phyloP scores from a whole-genome alignment of 106 monocot species.

The Dendrobium nobile region DNA sequence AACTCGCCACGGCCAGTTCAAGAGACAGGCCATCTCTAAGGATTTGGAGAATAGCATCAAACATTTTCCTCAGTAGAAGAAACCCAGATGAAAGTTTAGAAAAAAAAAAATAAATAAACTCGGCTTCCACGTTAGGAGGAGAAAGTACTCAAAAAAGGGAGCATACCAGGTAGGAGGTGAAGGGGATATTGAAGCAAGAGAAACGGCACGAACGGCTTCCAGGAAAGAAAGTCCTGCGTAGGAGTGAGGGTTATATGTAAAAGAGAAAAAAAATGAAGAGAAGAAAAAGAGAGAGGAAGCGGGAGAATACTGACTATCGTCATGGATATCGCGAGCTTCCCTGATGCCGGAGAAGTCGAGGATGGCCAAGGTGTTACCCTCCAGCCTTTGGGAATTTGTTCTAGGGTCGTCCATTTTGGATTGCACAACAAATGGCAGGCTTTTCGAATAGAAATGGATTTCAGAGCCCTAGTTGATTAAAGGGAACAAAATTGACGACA shows the following conservation, averaged over 20 bases:
- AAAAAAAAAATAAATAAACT: no score
- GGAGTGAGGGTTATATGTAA: not conserved
- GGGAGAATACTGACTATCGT: slow-evolving; percentile 54
- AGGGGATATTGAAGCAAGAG: slow-evolving; percentile 34
- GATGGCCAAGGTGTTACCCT: slow-evolving; percentile 80
- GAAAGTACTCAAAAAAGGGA: not conserved
- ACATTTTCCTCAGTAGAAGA: slow-evolving; percentile 53
- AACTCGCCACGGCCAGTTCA: slow-evolving; percentile 61
- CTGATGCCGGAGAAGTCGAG: slow-evolving; percentile 80
- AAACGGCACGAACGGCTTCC: slow-evolving; percentile 63
- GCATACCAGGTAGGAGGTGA: slow-evolving; percentile 52
- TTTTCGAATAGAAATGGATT: not conserved
- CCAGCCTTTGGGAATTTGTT: slow-evolving; percentile 24
- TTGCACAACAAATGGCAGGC: not conserved
- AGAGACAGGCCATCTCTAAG: slow-evolving; percentile 48
- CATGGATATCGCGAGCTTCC: slow-evolving; percentile 60
- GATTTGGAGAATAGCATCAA: slow-evolving; percentile 60
- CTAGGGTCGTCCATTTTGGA: not conserved
- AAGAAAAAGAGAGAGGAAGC: not conserved
- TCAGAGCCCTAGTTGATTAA: not conserved
- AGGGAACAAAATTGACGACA: not conserved
- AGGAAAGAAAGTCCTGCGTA: slow-evolving; percentile 61
- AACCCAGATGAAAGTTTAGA: not conserved
- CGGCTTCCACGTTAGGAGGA: not conserved
- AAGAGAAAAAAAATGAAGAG: not conserved